Evolutionary conservation across 2,329 filamentous ascomycete species (phyloP).

Genomic region (Cercospora brassicicola): DNA sequence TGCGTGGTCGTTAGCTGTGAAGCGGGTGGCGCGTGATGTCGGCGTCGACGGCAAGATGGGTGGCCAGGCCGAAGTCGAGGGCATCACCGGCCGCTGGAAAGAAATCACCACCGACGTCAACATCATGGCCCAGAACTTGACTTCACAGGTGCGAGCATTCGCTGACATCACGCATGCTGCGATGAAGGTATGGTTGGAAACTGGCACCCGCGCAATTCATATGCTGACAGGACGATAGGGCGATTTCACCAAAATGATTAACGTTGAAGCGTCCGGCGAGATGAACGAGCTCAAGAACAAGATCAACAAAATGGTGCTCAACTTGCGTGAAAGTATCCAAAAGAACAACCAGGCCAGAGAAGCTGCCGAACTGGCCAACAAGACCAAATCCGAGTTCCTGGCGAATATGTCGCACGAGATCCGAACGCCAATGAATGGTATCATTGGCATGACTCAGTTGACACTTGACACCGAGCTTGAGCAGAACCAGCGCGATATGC

Average conservation of each 20-base stretch:
- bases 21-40: slow-evolving; percentile 92
- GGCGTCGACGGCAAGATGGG: slow-evolving; percentile 98
- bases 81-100: slow-evolving; percentile 92
- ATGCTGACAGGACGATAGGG: slow-evolving; percentile 48
- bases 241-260: slow-evolving; percentile 95
- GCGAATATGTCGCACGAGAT: slow-evolving; percentile 99
- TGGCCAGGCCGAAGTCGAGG: slow-evolving; percentile 90
- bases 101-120: slow-evolving; percentile 97
- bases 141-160: slow-evolving; percentile 95
- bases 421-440: slow-evolving; percentile 94
- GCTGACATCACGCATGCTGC: slow-evolving; percentile 98
- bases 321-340: slow-evolving; percentile 91
- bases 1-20: slow-evolving; percentile 93
- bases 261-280: slow-evolving; percentile 94
- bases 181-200: slow-evolving; percentile 58
- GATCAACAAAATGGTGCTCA: slow-evolving; percentile 99
- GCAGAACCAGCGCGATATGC: slow-evolving; percentile 94
- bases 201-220: not conserved
- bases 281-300: slow-evolving; percentile 99
- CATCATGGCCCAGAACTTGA: slow-evolving; percentile 81
- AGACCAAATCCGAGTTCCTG: slow-evolving; percentile 96
- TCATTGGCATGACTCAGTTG: slow-evolving; percentile 96
- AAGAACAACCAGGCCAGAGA: slow-evolving; percentile 94
- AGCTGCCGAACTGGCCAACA: slow-evolving; percentile 92
- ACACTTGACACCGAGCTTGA: slow-evolving; percentile 92